Evolutionary conservation across 2,329 filamentous ascomycete species (phyloP), one percentile per base, ranked within the genome.

Genomic region (Aspergillus pseudonomiae): DNA sequence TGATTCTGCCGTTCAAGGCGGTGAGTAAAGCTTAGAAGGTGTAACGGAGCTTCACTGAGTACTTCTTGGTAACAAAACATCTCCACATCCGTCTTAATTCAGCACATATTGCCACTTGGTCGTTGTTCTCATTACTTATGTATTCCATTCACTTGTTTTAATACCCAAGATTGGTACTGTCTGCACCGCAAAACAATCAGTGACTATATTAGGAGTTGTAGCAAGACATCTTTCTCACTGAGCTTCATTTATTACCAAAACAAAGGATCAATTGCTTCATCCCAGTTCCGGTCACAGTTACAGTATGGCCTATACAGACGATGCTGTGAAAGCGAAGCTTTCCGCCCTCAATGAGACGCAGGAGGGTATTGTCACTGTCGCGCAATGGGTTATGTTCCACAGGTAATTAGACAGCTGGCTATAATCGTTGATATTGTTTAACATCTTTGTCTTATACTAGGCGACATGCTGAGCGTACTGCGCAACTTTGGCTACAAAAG

Each of bases 301-400:
- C 70, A 78, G 63, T 65, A 97, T 99, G 94, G 90, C 95, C 53
- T 98, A 97, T 81, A 95, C 91, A 69, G 94, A 98, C 80, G 95
- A 99, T 82, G 92, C 93, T 54, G 93, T 99, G 61, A 88, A 94
- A 77, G 93, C 94, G 60, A 97, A 97, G 83, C 89, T 99, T 60
- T 96, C 94, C 36, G 92, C 93, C 48, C 87, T 99, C 66, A 97
- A 97, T 79, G 96, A 99, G 81, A 96, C 93, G 12, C 94, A 99
- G 78, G 95, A 99, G 77, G 96, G 93, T 80, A 98, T 99, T 74
- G 88, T 96, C 65, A 94, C 92, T 41, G 94, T 96, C 66, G 93
- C 95, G 63, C 94, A 98, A 88, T 99, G 96, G 96, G 95, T 99
- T 66, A 96, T 99, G 91, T 99, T 99, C 78, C 94, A 99, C 81